phyloP scores from a whole-genome alignment of 306 rosid species.

The Dryas drummondii region DNA sequence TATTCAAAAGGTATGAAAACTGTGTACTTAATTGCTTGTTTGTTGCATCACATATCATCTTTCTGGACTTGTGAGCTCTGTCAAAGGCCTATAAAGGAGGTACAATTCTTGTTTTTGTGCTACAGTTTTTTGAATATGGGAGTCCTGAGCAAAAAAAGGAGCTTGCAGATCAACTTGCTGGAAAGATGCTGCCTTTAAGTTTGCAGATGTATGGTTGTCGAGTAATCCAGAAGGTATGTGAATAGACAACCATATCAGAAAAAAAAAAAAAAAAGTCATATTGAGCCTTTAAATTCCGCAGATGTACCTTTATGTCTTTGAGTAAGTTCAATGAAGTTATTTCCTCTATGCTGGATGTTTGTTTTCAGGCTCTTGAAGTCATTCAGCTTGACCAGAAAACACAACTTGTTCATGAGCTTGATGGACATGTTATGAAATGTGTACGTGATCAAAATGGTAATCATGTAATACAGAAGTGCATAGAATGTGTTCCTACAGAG shows the following conservation, averaged over 20 bases:
- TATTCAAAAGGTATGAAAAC: constrained; percentile 57
- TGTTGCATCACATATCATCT: background rate
- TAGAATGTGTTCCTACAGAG: constrained; percentile 55
- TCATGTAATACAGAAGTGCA: constrained; percentile 75
- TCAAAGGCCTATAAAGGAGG: background rate
- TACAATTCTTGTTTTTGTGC: constrained; percentile 2
- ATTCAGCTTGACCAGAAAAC: constrained; percentile 56
- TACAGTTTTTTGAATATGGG: constrained; percentile 62
- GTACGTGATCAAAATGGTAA: constrained; percentile 77
- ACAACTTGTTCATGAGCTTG: constrained; percentile 61
- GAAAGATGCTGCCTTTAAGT: constrained; percentile 57
- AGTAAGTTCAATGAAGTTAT: background rate
- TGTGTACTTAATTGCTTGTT: constrained; percentile 6
- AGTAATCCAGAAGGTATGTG: constrained; percentile 70
- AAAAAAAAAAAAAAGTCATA: no score
- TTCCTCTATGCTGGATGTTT: constrained; percentile 13
- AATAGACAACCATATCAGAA: no score
- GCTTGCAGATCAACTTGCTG: constrained; percentile 56
- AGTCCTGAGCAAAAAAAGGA: constrained; percentile 56
- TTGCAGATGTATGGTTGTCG: constrained; percentile 83
- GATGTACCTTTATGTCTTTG: no score
- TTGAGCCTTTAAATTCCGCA: no score
- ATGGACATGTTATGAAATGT: constrained; percentile 64
- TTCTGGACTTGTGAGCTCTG: constrained; percentile 15
- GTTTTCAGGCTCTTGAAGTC: constrained; percentile 59